Percentiles rank a stretch among this genome's conserved stretches.
phyloP scores from a whole-genome alignment of 2,329 filamentous ascomycete species.

The Lojkania enalia region DNA sequence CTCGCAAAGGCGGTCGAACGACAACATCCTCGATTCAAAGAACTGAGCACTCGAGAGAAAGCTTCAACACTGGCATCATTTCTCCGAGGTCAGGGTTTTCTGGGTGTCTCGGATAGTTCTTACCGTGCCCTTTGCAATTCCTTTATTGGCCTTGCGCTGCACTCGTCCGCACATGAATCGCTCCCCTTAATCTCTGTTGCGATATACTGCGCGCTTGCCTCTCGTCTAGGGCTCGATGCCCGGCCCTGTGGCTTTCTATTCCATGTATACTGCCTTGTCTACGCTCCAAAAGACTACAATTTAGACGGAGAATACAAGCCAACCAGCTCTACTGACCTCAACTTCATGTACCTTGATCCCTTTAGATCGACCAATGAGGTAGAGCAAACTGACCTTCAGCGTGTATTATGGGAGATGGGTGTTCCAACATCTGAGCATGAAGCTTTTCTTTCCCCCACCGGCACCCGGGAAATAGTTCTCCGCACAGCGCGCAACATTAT shows the following conservation, averaged over 20 bases:
- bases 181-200: conserved; percentile 83
- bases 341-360: conserved; percentile 80
- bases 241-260: conserved; percentile 80
- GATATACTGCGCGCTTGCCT: conserved; percentile 82
- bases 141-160: conserved; percentile 80
- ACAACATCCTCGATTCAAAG: conserved; percentile 57
- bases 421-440: conserved; percentile 43
- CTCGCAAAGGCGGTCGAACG: conserved; percentile 61
- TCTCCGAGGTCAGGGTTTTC: conserved; percentile 68
- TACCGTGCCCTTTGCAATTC: conserved; percentile 86
- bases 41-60: conserved; percentile 65
- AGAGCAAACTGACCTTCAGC: conserved; percentile 59
- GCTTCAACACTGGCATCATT: conserved; percentile 71
- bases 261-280: conserved; percentile 81
- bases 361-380: conserved; percentile 73
- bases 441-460: conserved; percentile 66
- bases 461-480: conserved; percentile 68
- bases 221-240: conserved; percentile 73
- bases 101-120: conserved; percentile 70
- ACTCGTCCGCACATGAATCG: conserved; percentile 72
- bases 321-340: conserved; percentile 27
- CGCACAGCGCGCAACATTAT: conserved; percentile 82
- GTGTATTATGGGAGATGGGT: conserved; percentile 60
- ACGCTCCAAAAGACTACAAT: conserved; percentile 61
- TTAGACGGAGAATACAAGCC: conserved; percentile 47